Evolutionary conservation across 2,329 filamentous ascomycete genomes (phyloP), one percentile per base, ranked within the genome.

Genomic region (Dendrostoma leiphaemia): DNA sequence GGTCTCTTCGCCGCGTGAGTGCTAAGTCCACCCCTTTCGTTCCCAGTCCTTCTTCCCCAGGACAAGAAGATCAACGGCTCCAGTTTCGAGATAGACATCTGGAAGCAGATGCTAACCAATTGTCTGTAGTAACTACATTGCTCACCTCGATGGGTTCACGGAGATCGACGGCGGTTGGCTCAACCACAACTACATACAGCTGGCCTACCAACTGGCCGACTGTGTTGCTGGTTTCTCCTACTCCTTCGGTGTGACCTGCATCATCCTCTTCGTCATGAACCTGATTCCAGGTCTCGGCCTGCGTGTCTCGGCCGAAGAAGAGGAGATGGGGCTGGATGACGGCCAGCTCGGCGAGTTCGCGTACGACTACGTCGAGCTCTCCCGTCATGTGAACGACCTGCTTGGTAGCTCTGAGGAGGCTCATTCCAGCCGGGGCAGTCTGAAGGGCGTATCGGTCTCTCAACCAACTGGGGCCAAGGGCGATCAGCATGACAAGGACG

Each of bases 281-380:
- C 77, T 85, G 59, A 76, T 90, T 43, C 87, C 87, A 0, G 86
- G 87, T 24, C 77, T 90, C 29, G 84, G 85, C 62, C 82, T 90
- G 47, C 84, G 87, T 52, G 86, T 85, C 54, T 75, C 77, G 13
- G 74, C 83, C 60, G 84, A 86, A 63, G 85, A 87, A 48, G 87
- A 90, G 72, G 79, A 89, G 50, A 74, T 87, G 23, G 87, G 87
- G 48, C 73, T 84, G 28, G 89, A 91, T 64, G 88, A 91, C 64
- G 81, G 83, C 67, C 85, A 91, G 74, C 84, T 91, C 48, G 89
- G 89, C 70, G 89, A 92, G 73, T 91, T 91, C 65, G 88, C 88
- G 26, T 91, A 91, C 75, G 88, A 91, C 69, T 91, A 91, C 69
- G 88, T 91, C 63, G 88, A 91, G 80, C 67, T 84, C 45, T 77